Base-by-base conservation (phyloP, 2,329 filamentous ascomycete genomes). In the Phoma herbarum region DNA sequence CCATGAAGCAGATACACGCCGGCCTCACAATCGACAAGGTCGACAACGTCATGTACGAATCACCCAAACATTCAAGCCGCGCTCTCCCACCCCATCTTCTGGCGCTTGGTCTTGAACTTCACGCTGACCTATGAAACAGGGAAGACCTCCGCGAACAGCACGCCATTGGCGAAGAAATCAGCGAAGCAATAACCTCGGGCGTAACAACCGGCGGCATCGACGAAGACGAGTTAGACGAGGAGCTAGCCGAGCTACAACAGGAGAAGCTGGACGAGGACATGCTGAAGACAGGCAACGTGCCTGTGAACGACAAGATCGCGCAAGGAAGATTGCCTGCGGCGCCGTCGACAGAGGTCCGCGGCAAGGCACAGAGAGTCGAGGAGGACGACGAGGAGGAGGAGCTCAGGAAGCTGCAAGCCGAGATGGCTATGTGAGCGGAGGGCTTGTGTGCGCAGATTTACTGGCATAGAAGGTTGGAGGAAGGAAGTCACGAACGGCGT, bases 351-450 rank as follows among this genome's bases (percentile, higher is more conserved):
- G 90, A 93, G 41, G 57, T 67, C 53, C 67, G 67, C 59, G 67
- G 64, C 60, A 73, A 73, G 54, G 49, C 63, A 20, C 62, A 63
- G 52, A 44, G 63, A 37, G 62, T 68, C 14, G 88, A 90, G 75
- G 92, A 97, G 77, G 93, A 97, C 77, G 94, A 98, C 84, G 95
- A 98, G 75, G 94, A 98, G 78, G 94, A 90, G 71, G 94, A 98
- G 81, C 83, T 98, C 74, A 87, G 90, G 79, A 97, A 95, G 81
- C 80, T 99, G 68, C 93, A 96, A 77, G 93, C 92, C 33, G 94
- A 97, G 80, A 98, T 98, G 94, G 93, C 93, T 65, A 97, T 97
- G 90, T 96, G 52, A 65, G 51, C 51, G 28, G 18, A 11, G 12
- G 2, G 11, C 7, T 11, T 39, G 35, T 20, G 9, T 5, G 37